These are phyloP conservation scores for Byssoonygena ceratinophila DNA, from an alignment of 2,329 filamentous ascomycete species.

Conservation along the genomic window DNA sequence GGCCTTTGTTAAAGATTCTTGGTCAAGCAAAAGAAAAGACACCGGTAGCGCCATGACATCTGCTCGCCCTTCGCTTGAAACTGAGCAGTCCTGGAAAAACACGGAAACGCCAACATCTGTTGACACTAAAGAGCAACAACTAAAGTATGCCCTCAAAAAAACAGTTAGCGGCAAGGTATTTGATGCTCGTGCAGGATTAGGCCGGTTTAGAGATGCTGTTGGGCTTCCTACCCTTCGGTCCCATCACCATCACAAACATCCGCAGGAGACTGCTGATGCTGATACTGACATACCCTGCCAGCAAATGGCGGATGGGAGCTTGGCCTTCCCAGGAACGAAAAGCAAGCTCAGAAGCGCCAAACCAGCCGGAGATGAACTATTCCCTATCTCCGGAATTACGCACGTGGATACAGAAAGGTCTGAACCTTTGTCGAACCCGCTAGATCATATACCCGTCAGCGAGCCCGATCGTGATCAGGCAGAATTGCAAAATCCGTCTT, in stretches of 20 bases:
- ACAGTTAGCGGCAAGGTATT: conserved; percentile 67
- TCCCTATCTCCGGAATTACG: background rate
- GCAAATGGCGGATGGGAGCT: conserved; percentile 24
- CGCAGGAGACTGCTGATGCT: conserved; percentile 28
- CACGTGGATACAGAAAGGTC: background rate
- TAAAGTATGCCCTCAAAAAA: conserved; percentile 61
- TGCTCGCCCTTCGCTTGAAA: conserved; percentile 24
- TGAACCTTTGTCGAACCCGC: background rate
- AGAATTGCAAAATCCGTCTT: background rate
- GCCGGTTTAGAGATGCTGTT: conserved; percentile 76
- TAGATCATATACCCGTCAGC: background rate
- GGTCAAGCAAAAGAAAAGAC: conserved; percentile 33
- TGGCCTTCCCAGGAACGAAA: conserved; percentile 12
- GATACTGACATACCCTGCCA: conserved; percentile 24
- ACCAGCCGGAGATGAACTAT: background rate
- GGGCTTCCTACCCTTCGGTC: conserved; percentile 40
- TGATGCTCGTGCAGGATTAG: conserved; percentile 71
- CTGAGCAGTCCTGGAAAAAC: conserved; percentile 25
- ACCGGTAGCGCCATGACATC: conserved; percentile 28
- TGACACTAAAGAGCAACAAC: conserved; percentile 37
- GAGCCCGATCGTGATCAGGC: background rate
- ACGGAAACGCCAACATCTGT: conserved; percentile 21
- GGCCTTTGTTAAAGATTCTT: conserved; percentile 37
- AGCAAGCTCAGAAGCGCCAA: background rate
- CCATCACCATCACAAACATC: conserved; percentile 27